Evolutionary conservation across 164 flowering plant species (phyloP), one percentile per base, ranked within the genome.

Genomic region (Umbellularia californica): DNA sequence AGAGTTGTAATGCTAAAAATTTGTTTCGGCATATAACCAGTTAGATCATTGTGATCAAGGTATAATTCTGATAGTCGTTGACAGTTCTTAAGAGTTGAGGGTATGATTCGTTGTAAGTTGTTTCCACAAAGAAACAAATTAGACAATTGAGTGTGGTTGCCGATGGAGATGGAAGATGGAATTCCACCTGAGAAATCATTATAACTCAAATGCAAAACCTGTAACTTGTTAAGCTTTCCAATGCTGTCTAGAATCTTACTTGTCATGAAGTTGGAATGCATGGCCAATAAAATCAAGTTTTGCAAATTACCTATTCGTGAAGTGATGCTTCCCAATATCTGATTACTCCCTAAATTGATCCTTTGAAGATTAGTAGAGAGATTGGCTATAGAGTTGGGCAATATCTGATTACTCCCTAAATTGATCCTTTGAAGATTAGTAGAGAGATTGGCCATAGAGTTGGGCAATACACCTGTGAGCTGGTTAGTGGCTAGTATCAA

Each of bases 161-260:
- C 55, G 10, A 72, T 3, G 55, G 67, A 72, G 2, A n/a, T n/a
- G n/a, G n/a, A n/a, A n/a, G 52, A 11, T 30, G 58, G 67, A 62
- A 72, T 72, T 72, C 22, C 14, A 5, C 74, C 74, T 19, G 74
- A 72, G 2, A 72, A 58, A 7, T 3, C 28, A 33, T 62, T 72
- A 2, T 12, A 3, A 20, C 7, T 0, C 25, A 62, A 1, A 17
- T 2, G 1, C 3, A 35, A 14, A 3, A 14, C 52, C 5, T 65
- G 33, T 30, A 73, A 50, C 55, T 62, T 23, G 19, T 24, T 5
- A 14, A 73, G 60, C 24, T 64, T 64, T 58, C 35, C 69, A 24
- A 73, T 73, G 14, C 58, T 20, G 5, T 55, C 13, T 22, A 69
- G 75, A 41, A 73, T 24, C 11, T 2, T 6, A 23, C 75, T 62